Evolutionary conservation across 345 rosid genomes (phyloP).

Genomic region (Populus nigra): DNA sequence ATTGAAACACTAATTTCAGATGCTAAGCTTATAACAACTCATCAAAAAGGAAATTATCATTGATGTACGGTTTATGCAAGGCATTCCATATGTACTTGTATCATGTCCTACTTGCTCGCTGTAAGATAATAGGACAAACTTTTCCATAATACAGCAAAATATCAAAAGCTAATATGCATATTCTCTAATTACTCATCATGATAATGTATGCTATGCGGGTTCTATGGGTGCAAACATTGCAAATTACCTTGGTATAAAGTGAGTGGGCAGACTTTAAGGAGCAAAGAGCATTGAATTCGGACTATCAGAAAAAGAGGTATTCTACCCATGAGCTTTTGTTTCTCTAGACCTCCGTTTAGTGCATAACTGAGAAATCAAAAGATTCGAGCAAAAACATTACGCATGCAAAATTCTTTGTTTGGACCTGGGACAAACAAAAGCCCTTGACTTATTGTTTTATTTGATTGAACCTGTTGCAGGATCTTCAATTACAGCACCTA

Average conservation of each 20-base stretch:
- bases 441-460: background rate
- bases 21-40: background rate
- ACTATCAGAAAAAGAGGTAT: background rate
- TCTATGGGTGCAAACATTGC: background rate
- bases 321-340: too few species aligned
- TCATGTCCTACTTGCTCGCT: too few species aligned
- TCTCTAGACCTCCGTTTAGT: too few species aligned
- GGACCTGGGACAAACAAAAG: background rate
- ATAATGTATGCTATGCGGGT: background rate
- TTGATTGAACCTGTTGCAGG: too few species aligned
- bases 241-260: background rate
- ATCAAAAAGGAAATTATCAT: background rate
- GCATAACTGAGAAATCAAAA: background rate
- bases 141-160: background rate
- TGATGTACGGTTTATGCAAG: too few species aligned
- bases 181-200: background rate
- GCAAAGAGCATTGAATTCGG: background rate
- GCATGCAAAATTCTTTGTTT: background rate
- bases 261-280: background rate
- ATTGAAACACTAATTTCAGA: background rate
- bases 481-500: too few species aligned
- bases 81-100: too few species aligned
- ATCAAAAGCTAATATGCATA: background rate
- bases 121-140: too few species aligned
- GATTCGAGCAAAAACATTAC: background rate